Evolutionary conservation across 192 early-diverging fungal genomes (phyloP).

Genomic region (Chytriomyces confervae): DNA sequence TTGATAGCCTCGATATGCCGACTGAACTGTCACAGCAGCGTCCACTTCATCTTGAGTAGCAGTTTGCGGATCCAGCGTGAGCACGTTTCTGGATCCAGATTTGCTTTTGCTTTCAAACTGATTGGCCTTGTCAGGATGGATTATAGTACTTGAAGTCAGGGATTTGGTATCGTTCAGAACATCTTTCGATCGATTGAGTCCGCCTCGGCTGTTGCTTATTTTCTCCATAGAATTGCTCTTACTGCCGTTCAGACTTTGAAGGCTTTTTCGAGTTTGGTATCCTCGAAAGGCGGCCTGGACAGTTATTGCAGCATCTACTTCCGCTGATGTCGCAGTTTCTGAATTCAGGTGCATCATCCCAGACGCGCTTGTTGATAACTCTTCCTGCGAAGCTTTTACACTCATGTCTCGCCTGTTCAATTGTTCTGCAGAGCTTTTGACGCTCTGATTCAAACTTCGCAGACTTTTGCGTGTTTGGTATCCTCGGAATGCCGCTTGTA

Average conservation of each 20-base stretch:
- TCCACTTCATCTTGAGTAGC: neutral
- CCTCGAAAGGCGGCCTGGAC: neutral
- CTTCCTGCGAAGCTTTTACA: too few relatives aligned
- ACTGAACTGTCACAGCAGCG: neutral
- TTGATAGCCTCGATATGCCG: neutral
- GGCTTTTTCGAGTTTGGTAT: neutral
- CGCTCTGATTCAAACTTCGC: neutral
- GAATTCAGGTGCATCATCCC: too few relatives aligned
- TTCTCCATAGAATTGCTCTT: neutral
- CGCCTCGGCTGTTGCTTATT: neutral
- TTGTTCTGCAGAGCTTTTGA: neutral
- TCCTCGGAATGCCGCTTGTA: neutral
- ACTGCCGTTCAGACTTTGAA: neutral
- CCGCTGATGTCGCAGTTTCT: neutral
- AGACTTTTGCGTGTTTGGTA: constrained; percentile 2
- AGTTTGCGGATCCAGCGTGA: neutral
- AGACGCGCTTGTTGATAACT: too few relatives aligned
- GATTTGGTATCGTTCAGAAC: too few relatives aligned
- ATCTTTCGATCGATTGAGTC: too few relatives aligned
- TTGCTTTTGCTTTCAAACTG: too few relatives aligned
- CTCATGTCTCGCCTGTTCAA: neutral
- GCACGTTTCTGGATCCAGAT: neutral
- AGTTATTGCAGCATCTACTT: neutral
- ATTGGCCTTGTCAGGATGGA: too few relatives aligned
- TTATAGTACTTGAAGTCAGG: too few relatives aligned